Conservation (phyloP, 75 land plant genomes). For the Picea sitchensis region DNA sequence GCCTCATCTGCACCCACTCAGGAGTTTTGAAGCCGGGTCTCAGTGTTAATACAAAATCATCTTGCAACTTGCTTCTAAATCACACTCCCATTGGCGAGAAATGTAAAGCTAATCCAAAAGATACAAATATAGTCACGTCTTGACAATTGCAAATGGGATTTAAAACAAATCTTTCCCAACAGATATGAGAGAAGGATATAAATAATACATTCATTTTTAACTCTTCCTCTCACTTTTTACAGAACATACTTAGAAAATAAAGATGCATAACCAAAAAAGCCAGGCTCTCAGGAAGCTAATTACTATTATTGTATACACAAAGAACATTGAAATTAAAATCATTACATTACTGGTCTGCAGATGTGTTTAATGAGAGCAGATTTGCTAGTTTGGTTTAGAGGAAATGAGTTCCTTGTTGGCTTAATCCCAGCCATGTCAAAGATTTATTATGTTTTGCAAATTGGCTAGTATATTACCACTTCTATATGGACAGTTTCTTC, state of each 20-base stretch:
- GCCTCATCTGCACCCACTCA: no score
- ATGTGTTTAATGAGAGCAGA: not conserved
- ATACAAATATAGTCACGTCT: no score
- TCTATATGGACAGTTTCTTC: no score
- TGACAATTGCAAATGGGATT: not conserved
- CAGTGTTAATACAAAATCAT: no score
- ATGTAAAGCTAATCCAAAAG: no score
- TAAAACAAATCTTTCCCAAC: not conserved
- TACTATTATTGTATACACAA: not conserved
- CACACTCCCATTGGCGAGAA: no score
- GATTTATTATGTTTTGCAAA: not conserved
- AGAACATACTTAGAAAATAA: not conserved
- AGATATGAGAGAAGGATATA: not conserved
- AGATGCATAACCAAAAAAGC: not conserved
- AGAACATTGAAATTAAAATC: not conserved
- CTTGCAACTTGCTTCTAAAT: no score
- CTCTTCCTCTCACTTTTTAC: not conserved
- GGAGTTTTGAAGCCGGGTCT: no score
- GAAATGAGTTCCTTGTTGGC: not conserved
- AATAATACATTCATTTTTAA: not conserved
- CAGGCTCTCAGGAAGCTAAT: not conserved
- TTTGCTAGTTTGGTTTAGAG: not conserved
- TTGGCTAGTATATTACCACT: not conserved
- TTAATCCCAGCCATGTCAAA: not conserved
- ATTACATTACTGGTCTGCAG: not conserved